Evolutionary conservation across 139 green algal genomes (phyloP), one percentile per base, ranked within the genome.

Genomic region (Mychonastes homosphaera): DNA sequence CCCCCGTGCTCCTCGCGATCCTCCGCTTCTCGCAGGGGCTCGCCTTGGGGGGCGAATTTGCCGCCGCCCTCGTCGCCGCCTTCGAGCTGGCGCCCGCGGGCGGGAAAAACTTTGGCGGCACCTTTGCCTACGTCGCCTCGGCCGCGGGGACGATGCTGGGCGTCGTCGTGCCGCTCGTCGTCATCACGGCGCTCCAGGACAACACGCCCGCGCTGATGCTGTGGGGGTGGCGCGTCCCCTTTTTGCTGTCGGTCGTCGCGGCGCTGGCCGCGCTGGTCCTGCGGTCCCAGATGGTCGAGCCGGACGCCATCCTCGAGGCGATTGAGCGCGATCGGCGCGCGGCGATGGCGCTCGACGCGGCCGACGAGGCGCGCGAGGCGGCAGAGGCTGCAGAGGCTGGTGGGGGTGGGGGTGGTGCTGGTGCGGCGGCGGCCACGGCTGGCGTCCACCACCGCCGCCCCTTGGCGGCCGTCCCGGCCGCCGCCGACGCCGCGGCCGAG

Each of bases 141-240:
- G 61, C 54, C 19, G 39, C 48, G n/a, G 64, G 56, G 9, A 59
- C 39, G 23, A 51, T 67, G 23, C 32, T 71, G 40, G 64, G 56
- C 18, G 53, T 63, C 30, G 29, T 65, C 15, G 33, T 65, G 19
- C 32, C 54, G 13, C 35, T 57, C 15, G 35, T 57, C 4, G 24
- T 67, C 38, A 30, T 54, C 29, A 36, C 44, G 40, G 47, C 21
- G 12, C 24, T 54, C 21, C n/a, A 24, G 4, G 15, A 15, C 26
- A 33, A 38, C 38, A 19, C 16, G 53, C 49, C 36, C 33, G 55
- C 63, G 21, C 50, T 72, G 65, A 36, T 57, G 34, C 24, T 60
- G 9, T 72, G 56, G 49, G 58, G 65, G 35, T 73, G 65, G 65
- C 58, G 65, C 23, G 41, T 73, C 12, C 65, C 65, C 43, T 73